Evolutionary conservation across 2,329 filamentous ascomycete genomes (phyloP).

Genomic region (Ophiocordyceps sinensis): DNA sequence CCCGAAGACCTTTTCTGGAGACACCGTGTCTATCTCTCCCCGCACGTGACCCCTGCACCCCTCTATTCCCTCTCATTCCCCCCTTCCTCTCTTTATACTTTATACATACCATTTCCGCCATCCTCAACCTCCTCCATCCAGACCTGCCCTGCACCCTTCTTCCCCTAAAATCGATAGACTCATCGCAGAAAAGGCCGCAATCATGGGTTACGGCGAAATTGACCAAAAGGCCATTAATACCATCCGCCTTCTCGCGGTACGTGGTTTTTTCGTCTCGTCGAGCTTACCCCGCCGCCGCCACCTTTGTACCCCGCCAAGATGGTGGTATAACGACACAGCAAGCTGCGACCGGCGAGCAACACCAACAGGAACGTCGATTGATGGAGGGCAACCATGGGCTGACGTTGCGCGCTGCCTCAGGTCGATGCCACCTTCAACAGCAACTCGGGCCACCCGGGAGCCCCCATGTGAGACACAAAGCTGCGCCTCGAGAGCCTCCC

Average conservation of each 20-base stretch:
- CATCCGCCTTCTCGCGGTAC: conserved; percentile 89
- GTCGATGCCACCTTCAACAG: conserved; percentile 93
- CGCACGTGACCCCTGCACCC: no score
- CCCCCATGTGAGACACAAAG: conserved; percentile 58
- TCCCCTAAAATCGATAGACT: conserved; percentile 4
- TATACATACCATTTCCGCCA: background rate
- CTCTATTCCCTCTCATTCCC: conserved; percentile 1
- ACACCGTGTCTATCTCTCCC: no score
- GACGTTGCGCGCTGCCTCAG: conserved; percentile 31
- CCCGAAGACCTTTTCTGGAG: no score
- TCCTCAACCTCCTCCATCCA: conserved; percentile 6
- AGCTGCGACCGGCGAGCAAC: no score
- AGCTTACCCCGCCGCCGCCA: background rate
- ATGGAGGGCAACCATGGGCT: background rate
- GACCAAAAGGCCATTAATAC: conserved; percentile 95
- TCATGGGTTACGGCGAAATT: conserved; percentile 77
- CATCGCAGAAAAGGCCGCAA: conserved; percentile 23
- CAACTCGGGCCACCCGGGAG: conserved; percentile 97
- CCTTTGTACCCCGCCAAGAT: conserved; percentile 14
- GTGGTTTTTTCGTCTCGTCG: conserved; percentile 23
- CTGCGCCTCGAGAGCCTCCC: background rate
- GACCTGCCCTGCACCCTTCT: background rate
- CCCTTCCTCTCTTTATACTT: conserved; percentile 8
- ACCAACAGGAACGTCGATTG: no score
- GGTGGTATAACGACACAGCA: no score